Evolutionary conservation across 2,329 filamentous ascomycete species (phyloP), one percentile per base, ranked within the genome.

Genomic region (Magnaporthiopsis poae): DNA sequence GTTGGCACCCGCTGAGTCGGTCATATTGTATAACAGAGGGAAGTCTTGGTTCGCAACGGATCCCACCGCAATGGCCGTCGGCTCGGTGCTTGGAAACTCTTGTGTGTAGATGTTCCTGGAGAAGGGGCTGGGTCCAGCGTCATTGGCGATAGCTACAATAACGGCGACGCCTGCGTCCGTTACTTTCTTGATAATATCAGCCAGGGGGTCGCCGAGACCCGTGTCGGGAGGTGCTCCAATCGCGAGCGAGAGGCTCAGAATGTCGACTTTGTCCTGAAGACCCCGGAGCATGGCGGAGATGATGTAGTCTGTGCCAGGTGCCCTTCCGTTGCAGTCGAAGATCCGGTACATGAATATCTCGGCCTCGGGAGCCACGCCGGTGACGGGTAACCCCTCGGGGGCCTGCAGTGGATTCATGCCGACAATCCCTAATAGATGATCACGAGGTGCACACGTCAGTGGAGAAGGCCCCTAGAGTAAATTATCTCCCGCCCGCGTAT

Each of bases 161-260:
- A 72, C 69, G 18, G 69, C 71, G 21, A 72, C 66, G 9, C 71
- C 71, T 9, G 67, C 60, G 25, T 70, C 68, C 1, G 66, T 65
- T 2, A 71, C 66, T 1, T 63, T 60, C 3, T 63, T 64, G 7
- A 68, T 67, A 33, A 69, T 66, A 21, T 69, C 69, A 25, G 69
- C 64, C 63, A 70, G 66, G 3, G 65, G 66, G 56, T 68, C 68
- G 39, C 65, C 59, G 33, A 68, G 66, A 12, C 60, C 60, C 25
- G 60, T 62, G 25, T 29, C 60, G 12, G 60, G 60, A 15, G 60
- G 29, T 29, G 60, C 11, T 27, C 60, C 60, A 1, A 62, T 33
- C 63, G 70, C 31, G 15, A 74, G 66, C 0, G 73, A 74, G 67
- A 74, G 72, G 63, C 70, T 73, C 59, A 75, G 69, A 12, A 74